phyloP scores from a whole-genome alignment of 2,329 filamentous ascomycete genomes.

The Colletotrichum sansevieriae region DNA sequence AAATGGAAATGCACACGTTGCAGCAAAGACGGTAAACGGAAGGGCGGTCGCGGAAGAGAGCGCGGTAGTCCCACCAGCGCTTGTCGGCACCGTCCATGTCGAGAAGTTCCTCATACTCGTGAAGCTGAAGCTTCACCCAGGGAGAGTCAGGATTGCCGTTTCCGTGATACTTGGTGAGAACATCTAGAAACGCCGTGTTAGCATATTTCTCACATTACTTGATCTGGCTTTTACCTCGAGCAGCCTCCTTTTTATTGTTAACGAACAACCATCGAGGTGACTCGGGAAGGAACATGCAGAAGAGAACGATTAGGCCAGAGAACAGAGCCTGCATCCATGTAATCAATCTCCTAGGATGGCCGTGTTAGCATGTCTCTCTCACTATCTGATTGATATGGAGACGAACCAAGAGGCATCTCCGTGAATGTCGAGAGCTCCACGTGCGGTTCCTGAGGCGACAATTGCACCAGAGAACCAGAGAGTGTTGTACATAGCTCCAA shows the following conservation, averaged over 20 bases:
- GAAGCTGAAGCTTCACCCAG: conserved; percentile 61
- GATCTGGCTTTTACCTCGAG: too few relatives aligned
- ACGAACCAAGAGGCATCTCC: conserved; percentile 57
- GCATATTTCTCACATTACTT: too few relatives aligned
- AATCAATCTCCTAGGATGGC: conserved; percentile 42
- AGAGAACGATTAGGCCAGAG: conserved; percentile 54
- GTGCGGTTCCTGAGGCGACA: conserved; percentile 62
- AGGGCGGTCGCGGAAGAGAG: conserved; percentile 57
- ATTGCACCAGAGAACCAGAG: conserved; percentile 64
- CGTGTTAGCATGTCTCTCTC: not conserved
- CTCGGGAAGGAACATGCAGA: conserved; percentile 55
- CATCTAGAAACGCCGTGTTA: conserved; percentile 27
- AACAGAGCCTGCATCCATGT: conserved; percentile 60
- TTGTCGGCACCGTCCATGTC: conserved; percentile 59
- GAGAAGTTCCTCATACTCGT: conserved; percentile 58
- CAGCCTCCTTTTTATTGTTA: conserved; percentile 53
- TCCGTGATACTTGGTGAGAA: conserved; percentile 59
- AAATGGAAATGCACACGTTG: conserved; percentile 57
- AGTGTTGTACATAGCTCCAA: conserved; percentile 58
- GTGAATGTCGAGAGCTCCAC: conserved; percentile 56
- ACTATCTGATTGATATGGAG: too few relatives aligned
- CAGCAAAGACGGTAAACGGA: conserved; percentile 59
- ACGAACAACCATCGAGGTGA: conserved; percentile 58
- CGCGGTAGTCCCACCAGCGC: conserved; percentile 62
- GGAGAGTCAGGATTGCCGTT: conserved; percentile 58